phyloP scores from a whole-genome alignment of 352 stramenopile species.

The Phytophthora lateralis region DNA sequence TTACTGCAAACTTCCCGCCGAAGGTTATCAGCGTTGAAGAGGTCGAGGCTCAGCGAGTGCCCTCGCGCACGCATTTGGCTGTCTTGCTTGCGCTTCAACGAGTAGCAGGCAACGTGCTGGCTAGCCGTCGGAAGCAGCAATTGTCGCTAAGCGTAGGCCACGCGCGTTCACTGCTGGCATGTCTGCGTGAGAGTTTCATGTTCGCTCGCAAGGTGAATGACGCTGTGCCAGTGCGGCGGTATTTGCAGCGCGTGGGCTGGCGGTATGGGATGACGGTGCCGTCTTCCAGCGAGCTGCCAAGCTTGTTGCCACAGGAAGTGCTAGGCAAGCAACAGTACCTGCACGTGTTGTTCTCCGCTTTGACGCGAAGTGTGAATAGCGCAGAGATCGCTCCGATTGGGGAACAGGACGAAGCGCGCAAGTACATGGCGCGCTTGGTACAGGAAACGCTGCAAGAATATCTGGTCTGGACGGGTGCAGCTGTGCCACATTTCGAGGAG shows the following conservation, averaged over 20 bases:
- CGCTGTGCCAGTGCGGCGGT: constrained; percentile 51
- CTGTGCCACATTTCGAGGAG: constrained; percentile 22
- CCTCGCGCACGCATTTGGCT: constrained; percentile 68
- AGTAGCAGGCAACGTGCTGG: constrained; percentile 71
- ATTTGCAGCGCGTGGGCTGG: constrained; percentile 60
- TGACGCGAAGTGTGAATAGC: constrained; percentile 41
- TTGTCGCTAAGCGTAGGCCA: constrained; percentile 70
- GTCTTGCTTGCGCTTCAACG: constrained; percentile 72
- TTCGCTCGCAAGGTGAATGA: constrained; percentile 83
- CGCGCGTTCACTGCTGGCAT: constrained; percentile 47
- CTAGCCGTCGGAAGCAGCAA: constrained; percentile 41
- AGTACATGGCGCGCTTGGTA: constrained; percentile 69
- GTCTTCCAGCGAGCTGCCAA: constrained; percentile 54
- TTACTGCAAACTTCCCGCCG: constrained; percentile 53
- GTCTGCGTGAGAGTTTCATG: constrained; percentile 71
- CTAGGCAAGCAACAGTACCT: constrained; percentile 79
- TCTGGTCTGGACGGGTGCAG: constrained; percentile 56
- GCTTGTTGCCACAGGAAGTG: constrained; percentile 76
- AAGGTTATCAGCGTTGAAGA: constrained; percentile 67
- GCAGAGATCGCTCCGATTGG: constrained; percentile 28
- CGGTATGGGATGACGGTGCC: constrained; percentile 47
- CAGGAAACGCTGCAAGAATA: constrained; percentile 71
- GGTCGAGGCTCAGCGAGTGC: constrained; percentile 58
- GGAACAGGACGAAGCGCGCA: constrained; percentile 67
- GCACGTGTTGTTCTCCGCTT: constrained; percentile 57